A percentile compares a stretch with the other conserved stretches of the same genome.
These are phyloP conservation scores for Diaporthe longicolla DNA, from an alignment of 2,329 filamentous ascomycete species.

Conservation along the genomic window DNA sequence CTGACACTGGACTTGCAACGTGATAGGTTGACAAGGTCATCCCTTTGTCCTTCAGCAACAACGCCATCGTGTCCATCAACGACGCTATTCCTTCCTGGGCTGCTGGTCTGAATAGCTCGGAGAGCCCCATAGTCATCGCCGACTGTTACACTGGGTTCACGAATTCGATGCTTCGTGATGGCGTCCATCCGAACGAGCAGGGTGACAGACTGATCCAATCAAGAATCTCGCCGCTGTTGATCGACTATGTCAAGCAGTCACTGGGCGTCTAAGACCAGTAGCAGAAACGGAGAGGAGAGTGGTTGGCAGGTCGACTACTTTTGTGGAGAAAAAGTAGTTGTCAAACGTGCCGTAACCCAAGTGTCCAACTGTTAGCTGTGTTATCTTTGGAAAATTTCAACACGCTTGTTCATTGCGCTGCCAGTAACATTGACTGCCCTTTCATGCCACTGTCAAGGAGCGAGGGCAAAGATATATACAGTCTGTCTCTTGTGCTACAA, in stretches of 20 bases:
- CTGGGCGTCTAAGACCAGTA: neutral
- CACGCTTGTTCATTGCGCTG: neutral
- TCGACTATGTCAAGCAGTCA: slow-evolving; percentile 2
- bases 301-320: neutral
- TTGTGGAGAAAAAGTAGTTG: neutral
- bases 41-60: slow-evolving; percentile 51
- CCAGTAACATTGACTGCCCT: neutral
- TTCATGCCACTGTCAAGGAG: too few species aligned
- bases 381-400: neutral
- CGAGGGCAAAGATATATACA: neutral
- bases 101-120: slow-evolving; percentile 50
- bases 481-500: neutral
- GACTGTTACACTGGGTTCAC: slow-evolving; percentile 55
- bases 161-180: slow-evolving; percentile 53
- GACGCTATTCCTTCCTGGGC: slow-evolving; percentile 54
- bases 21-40: slow-evolving; percentile 57
- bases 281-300: neutral
- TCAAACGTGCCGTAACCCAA: too few species aligned
- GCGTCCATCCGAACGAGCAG: slow-evolving; percentile 56
- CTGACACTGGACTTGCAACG: too few species aligned
- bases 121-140: slow-evolving; percentile 57
- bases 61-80: slow-evolving; percentile 46
- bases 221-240: neutral
- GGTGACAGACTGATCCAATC: slow-evolving; percentile 48
- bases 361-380: neutral